Evolutionary conservation across 2,329 filamentous ascomycete species (phyloP), one percentile per base, ranked within the genome.

Genomic region (Celoporthe dispersa): DNA sequence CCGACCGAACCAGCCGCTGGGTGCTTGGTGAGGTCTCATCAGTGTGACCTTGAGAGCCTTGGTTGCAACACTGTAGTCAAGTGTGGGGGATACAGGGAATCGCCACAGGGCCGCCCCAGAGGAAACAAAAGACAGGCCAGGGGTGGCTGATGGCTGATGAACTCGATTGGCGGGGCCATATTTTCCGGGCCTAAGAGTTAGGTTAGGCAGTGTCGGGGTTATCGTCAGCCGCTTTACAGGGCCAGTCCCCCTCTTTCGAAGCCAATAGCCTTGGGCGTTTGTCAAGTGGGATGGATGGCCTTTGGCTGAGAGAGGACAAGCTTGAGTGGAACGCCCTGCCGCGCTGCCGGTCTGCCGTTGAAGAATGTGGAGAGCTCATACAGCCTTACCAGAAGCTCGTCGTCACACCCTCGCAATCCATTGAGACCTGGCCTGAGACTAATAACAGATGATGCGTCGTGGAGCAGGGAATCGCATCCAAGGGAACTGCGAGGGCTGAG

Each of bases 1-100:
- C 44, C 44, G 44, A 48, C 44, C 44, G 44, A 48, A 48, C 44
- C 44, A 48, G 44, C 44, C 44, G 44, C 44, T 48, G 44, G 44
- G 22, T 48, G 44, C 44, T 28, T 16, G 53, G 12, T 57, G 14
- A 31, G 53, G 53, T 57, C 53, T 19, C 57, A 35, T 37, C 19
- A 22, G 33, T 7, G 57, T 37, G 33, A 60, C 57, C 16, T 33
- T 60, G 8, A 22, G 11, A 19, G 22, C n/a, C 33, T n/a, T 11
- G 8, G 57, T 25, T 60, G 57, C 57, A 37, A 37, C 57, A 37
- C 37, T 37, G 57, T n/a, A 37, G 57, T 60, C 33, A 33, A n/a
- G n/a, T 60, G 57, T 60, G 57, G 57, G 44, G 33, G 57, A 60
- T 9, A 60, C 28, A 60, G 14, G 57, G 57, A 12, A 60, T 37